These are phyloP conservation scores for Bondarzewia mesenterica DNA, from an alignment of 1,284 basidiomycete genomes.

Conservation along the genomic window DNA sequence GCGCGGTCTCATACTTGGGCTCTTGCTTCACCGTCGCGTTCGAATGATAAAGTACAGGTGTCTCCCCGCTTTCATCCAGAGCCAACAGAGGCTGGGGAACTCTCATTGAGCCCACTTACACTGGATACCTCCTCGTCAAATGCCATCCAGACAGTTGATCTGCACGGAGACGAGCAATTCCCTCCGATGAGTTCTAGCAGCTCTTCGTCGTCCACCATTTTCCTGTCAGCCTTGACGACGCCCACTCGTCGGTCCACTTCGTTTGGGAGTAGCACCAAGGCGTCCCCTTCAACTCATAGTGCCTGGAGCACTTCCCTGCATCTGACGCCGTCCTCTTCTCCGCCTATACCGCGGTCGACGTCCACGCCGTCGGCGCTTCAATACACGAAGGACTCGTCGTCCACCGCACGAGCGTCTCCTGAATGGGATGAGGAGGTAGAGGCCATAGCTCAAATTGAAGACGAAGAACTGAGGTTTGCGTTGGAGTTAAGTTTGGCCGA, in stretches of 20 bases:
- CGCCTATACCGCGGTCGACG: background rate
- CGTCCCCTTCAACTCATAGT: no score
- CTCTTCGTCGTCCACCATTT: background rate
- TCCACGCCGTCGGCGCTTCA: no score
- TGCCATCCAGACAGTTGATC: background rate
- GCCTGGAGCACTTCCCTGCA: constrained; percentile 26
- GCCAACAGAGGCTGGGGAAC: constrained; percentile 26
- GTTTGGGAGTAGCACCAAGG: constrained; percentile 9
- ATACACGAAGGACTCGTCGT: background rate
- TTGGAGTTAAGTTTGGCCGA: constrained; percentile 24
- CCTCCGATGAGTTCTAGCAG: constrained; percentile 7
- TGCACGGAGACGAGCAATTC: background rate
- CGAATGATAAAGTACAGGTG: constrained; percentile 25
- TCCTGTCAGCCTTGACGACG: background rate
- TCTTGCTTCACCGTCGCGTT: constrained; percentile 14
- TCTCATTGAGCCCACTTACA: constrained; percentile 5
- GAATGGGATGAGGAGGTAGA: constrained; percentile 6
- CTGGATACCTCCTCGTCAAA: background rate
- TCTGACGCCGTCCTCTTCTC: constrained; percentile 11
- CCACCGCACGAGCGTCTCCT: background rate
- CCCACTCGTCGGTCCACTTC: constrained; percentile 6
- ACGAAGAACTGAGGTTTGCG: constrained; percentile 21
- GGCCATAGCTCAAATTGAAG: constrained; percentile 14
- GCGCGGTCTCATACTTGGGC: constrained; percentile 13
- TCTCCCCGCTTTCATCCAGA: constrained; percentile 28